Base-by-base conservation (phyloP, 192 early-diverging fungal genomes). In the Ambispora gerdemannii region DNA sequence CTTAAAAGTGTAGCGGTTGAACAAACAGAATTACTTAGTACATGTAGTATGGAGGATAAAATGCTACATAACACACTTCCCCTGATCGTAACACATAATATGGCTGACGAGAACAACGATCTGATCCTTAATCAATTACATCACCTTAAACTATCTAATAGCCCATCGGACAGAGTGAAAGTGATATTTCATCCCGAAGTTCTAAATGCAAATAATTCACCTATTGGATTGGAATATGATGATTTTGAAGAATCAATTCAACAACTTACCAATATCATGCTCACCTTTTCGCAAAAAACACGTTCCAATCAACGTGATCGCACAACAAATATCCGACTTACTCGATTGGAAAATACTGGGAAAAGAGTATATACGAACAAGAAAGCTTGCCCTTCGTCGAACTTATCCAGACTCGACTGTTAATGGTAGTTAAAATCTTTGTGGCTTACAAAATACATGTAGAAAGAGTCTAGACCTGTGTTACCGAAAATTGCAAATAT, bases 311-410 rank as follows among this genome's bases (percentile, higher is more conserved):
- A 96, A 76, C 90, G 95, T 70, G 97, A 98, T 87, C 89, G 95
- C 68, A 95, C 93, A 98, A 72, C 88, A 95, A 20, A 87, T 97
- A 15, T 90, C 90, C 17, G 96, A 98, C 80, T 84, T 98, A 27
- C 86, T 98, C 67, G 96, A 98, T 76, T 98, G 95, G 96, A 95
- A 96, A 80, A 87, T 93, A 62, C 94, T 97, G 94, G 96, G 96
- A 43, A 84, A 94, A 43, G 96, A 97, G 76, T 98, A 98, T 79
- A 91, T 96, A 79, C 95, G 95, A 76, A 93, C 96, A 13, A 86
- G 96, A 22, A 95, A 95, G 79, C 82, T 96, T 56, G 92, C 95
- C 0, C 82, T 98, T 19, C 87, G 92, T 36, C 87, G 95, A 67
- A 87, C 88, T 58, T 97, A 91, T 78, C 95, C 96, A n/a, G 90